Conservation (phyloP, 495 filamentous ascomycete species). For the Pseudotulostoma volvatum region DNA sequence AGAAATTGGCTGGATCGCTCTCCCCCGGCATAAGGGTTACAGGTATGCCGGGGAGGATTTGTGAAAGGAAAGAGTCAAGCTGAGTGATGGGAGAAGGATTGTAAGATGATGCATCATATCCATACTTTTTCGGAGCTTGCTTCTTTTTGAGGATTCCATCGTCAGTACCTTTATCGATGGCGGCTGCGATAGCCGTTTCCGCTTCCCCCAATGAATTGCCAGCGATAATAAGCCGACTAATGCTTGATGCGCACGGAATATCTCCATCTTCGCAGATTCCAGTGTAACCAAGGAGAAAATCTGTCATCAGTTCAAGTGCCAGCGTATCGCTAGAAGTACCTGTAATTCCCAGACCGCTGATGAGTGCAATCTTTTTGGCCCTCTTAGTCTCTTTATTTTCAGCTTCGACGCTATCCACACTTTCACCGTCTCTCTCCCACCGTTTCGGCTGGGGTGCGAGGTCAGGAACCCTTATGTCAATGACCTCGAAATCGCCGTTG, state of each 20-base stretch:
- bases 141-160: slow-evolving; percentile 28
- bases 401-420: no score
- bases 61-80: slow-evolving; percentile 67
- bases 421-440: slow-evolving; percentile 49
- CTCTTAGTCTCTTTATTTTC: slow-evolving; percentile 22
- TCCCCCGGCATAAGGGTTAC: slow-evolving; percentile 64
- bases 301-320: slow-evolving; percentile 58
- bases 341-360: slow-evolving; percentile 74
- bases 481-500: slow-evolving; percentile 81
- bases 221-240: slow-evolving; percentile 76
- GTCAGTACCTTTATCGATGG: slow-evolving; percentile 6
- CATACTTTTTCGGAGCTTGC: slow-evolving; percentile 59
- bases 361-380: slow-evolving; percentile 62
- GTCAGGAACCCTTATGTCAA: slow-evolving; percentile 78
- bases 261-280: slow-evolving; percentile 37
- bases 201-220: slow-evolving; percentile 68
- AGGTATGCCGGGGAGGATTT: slow-evolving; percentile 65
- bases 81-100: slow-evolving; percentile 68
- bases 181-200: slow-evolving; percentile 9
- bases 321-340: slow-evolving; percentile 56
- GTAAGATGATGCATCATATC: slow-evolving; percentile 79
- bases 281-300: slow-evolving; percentile 78
- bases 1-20: slow-evolving; percentile 63
- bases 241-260: slow-evolving; percentile 29
- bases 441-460: slow-evolving; percentile 63